phyloP scores from a whole-genome alignment of 441 rosid species.

The Erodium moschatum region DNA sequence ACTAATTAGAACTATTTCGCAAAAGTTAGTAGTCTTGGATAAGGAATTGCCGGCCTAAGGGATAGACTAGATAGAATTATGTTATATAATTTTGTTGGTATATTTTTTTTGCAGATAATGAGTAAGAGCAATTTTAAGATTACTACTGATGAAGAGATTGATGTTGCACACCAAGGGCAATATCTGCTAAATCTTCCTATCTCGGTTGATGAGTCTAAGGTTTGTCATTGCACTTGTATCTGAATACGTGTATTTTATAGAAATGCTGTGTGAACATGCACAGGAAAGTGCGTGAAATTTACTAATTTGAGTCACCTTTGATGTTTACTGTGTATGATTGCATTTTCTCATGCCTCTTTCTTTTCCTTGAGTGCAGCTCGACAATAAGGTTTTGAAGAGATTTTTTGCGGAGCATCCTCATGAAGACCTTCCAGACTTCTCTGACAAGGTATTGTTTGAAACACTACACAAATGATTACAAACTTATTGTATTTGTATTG shows the following conservation, averaged over 20 bases:
- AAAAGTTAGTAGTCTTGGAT: neutral
- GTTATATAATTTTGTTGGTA: neutral
- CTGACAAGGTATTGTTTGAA: conserved; percentile 45
- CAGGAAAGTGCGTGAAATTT: neutral
- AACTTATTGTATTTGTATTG: neutral
- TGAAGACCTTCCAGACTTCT: conserved; percentile 54
- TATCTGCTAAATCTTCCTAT: conserved; percentile 81
- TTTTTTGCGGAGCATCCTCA: conserved; percentile 51
- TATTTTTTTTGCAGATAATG: conserved; percentile 44
- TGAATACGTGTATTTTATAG: neutral
- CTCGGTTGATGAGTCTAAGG: conserved; percentile 64
- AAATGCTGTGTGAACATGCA: neutral
- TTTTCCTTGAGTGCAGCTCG: conserved; percentile 43
- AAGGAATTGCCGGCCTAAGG: neutral
- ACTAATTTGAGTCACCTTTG: neutral
- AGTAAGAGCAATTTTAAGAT: conserved; percentile 77
- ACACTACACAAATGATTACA: neutral
- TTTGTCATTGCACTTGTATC: conserved; percentile 9
- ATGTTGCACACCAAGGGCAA: conserved; percentile 64
- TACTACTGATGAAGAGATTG: conserved; percentile 57
- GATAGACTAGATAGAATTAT: neutral
- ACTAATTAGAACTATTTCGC: too few species aligned
- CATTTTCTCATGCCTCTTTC: neutral
- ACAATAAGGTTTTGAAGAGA: conserved; percentile 42
- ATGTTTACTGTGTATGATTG: neutral